Base-by-base conservation (phyloP, 495 filamentous ascomycete species). In the Cercophora sp. region DNA sequence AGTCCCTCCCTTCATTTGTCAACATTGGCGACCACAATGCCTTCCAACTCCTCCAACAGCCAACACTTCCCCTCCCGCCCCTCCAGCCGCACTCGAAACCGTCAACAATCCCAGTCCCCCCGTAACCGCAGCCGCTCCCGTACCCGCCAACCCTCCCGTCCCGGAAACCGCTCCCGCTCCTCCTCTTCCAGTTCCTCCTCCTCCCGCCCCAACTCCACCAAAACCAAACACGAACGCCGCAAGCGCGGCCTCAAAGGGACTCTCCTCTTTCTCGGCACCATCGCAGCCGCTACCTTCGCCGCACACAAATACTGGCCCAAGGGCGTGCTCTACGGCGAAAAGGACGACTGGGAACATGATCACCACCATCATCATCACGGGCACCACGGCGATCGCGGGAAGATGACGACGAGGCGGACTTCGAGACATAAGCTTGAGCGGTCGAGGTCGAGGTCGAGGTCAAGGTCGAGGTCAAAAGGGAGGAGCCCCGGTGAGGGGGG, bases 231-330 rank as follows among this genome's bases (percentile, higher is more conserved):
- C 24, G 25, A 29, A 8, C n/a, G n/a, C 4, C 25, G 16, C 25
- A 40, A 46, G 29, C 46, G 51, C 8, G 51, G 48, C n/a, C 49
- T 65, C 20, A 70, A 68, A 48, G 49, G 55, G 26, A 66, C 68
- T 9, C 47, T 69, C 24, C 22, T 71, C 27, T 72, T 74, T 48
- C 64, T 74, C 15, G 68, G 69, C 40, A 56, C 59, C 43, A 50
- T 74, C 46, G 68, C 65, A 8, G 69, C 67, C 44, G 67, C 68
- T 13, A 60, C 66, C 5, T 43, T 69, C 48, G 52, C 56, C 22
- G 69, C 65, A 10, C 64, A 71, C 54, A 70, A 67, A 52, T 67
- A 56, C 54, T 72, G 71, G 71, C 71, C 71, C 20, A 69, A 66
- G 42, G 71, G 71, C 9, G 64, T 66, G 41, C 32, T 60, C 16